phyloP scores from a whole-genome alignment of 2,329 filamentous ascomycete genomes.

The Fusarium phyllophilum region DNA sequence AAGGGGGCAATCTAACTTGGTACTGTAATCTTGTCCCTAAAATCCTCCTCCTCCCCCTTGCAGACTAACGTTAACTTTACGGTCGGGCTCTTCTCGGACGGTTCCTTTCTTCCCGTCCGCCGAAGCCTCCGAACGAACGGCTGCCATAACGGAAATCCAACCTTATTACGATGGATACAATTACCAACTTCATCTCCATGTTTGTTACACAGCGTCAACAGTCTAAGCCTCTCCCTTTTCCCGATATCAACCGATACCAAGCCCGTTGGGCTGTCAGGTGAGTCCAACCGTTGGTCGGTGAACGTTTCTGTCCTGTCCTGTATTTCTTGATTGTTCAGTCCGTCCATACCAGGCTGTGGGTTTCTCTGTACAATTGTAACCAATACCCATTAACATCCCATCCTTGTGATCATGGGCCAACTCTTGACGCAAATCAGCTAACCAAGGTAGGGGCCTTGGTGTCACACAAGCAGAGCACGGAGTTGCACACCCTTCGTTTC shows the following conservation, averaged over 20 bases:
- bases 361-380: constrained; percentile 15
- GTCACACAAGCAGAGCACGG: constrained; percentile 42
- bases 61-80: neutral
- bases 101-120: constrained; percentile 31
- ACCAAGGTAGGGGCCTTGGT: constrained; percentile 9
- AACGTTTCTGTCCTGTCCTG: neutral
- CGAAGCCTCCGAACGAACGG: constrained; percentile 34
- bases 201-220: constrained; percentile 21
- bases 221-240: constrained; percentile 2
- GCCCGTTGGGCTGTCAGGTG: neutral
- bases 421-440: constrained; percentile 23
- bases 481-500: constrained; percentile 42
- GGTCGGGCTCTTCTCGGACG: constrained; percentile 37
- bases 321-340: neutral
- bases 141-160: constrained; percentile 26
- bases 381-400: constrained; percentile 7
- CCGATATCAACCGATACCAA: constrained; percentile 1
- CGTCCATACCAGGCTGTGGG: neutral
- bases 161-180: constrained; percentile 11
- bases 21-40: neutral
- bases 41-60: neutral
- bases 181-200: constrained; percentile 22
- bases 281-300: neutral
- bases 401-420: constrained; percentile 10
- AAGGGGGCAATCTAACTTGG: constrained; percentile 5